Percentiles rank a stretch among this genome's conserved stretches.
Evolutionary conservation across 2,329 filamentous ascomycete species (phyloP).

Genomic region (Pseudogymnoascus sp.): DNA sequence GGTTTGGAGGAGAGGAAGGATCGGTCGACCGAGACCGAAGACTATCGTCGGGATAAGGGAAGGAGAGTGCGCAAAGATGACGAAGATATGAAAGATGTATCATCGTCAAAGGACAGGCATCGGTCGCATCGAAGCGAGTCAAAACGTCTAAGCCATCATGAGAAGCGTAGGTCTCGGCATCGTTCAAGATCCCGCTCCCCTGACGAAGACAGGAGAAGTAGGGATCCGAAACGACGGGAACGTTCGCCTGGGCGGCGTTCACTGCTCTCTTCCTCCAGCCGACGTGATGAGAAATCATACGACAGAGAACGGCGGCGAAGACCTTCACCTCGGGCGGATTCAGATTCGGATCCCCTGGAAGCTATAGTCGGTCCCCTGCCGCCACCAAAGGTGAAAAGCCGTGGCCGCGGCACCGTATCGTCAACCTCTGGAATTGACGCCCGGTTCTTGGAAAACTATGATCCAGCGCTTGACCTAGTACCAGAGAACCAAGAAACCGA

Average conservation of each 20-base stretch:
- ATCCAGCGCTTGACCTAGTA: conserved; percentile 49
- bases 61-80: neutral
- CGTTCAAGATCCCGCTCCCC: conserved; percentile 1
- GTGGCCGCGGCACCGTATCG: conserved; percentile 64
- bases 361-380: conserved; percentile 71
- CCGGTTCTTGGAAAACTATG: conserved; percentile 66
- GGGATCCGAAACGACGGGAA: neutral
- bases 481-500: conserved; percentile 37
- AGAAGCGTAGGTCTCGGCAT: neutral
- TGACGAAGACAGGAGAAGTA: neutral
- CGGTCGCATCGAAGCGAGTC: neutral
- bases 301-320: neutral
- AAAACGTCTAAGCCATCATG: neutral
- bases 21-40: neutral
- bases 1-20: neutral
- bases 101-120: neutral
- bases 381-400: conserved; percentile 43
- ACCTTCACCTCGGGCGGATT: conserved; percentile 20
- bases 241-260: neutral
- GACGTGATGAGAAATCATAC: neutral
- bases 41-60: neutral
- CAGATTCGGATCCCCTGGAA: conserved; percentile 67
- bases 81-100: neutral
- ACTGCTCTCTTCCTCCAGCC: neutral
- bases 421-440: conserved; percentile 66